These are phyloP conservation scores for Pichia sp. DNA, from an alignment of 1,139 yeast genomes.

Conservation along the genomic window DNA sequence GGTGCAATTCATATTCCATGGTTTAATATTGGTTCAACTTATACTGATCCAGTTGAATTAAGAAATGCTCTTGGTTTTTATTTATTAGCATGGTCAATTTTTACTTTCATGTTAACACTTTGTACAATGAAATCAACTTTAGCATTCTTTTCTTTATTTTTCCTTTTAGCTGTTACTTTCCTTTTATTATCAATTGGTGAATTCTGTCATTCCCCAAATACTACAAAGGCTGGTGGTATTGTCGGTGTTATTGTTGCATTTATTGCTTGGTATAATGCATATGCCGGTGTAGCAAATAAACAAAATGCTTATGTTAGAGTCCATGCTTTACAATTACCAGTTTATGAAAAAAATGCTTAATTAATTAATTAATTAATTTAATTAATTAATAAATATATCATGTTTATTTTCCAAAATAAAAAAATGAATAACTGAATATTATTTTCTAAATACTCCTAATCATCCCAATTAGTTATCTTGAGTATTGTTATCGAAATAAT, in stretches of 20 bases:
- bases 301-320: constrained; percentile 63
- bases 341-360: constrained; percentile 13
- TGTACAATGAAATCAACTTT: constrained; percentile 76
- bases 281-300: constrained; percentile 76
- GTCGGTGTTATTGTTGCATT: constrained; percentile 75
- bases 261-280: constrained; percentile 84
- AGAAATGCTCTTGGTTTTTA: constrained; percentile 65
- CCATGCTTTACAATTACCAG: constrained; percentile 38
- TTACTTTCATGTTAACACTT: constrained; percentile 60
- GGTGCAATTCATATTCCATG: constrained; percentile 66
- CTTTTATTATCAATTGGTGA: constrained; percentile 60
- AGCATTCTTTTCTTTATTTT: constrained; percentile 64
- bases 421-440: too few relatives aligned
- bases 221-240: constrained; percentile 69
- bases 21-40: constrained; percentile 61
- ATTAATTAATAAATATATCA: too few relatives aligned
- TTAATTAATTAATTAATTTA: not conserved
- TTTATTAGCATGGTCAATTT: constrained; percentile 72
- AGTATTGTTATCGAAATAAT: too few relatives aligned
- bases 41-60: constrained; percentile 35
- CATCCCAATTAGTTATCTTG: too few relatives aligned
- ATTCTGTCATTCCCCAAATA: constrained; percentile 35
- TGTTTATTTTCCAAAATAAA: too few relatives aligned
- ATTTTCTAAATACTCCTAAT: too few relatives aligned
- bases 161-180: constrained; percentile 60